These are phyloP conservation scores for Pezicula rhizophila DNA, from an alignment of 2,329 filamentous ascomycete species.

Conservation along the genomic window DNA sequence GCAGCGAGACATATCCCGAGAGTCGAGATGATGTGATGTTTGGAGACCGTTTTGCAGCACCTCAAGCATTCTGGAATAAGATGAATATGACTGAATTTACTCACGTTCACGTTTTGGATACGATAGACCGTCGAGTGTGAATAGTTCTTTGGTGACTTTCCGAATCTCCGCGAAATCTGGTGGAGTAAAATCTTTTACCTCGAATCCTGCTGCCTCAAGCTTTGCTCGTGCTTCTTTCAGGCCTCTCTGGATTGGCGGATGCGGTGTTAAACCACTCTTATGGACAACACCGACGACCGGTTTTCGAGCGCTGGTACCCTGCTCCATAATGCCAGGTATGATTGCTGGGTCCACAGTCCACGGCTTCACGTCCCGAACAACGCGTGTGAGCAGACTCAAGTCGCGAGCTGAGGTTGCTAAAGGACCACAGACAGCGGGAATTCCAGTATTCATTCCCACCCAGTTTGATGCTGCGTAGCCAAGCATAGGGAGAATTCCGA, in stretches of 20 bases:
- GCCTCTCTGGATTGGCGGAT: constrained; percentile 25
- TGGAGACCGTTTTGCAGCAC: no score
- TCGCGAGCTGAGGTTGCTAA: constrained; percentile 81
- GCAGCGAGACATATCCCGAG: no score
- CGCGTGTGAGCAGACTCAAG: constrained; percentile 72
- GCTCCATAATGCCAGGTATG: constrained; percentile 15
- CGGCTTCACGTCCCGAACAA: constrained; percentile 69
- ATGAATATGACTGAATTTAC: no score
- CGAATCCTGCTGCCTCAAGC: constrained; percentile 23
- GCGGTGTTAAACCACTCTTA: constrained; percentile 24
- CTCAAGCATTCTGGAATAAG: no score
- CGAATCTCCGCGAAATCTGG: constrained; percentile 27
- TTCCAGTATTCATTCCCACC: constrained; percentile 60
- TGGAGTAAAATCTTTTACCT: constrained; percentile 25
- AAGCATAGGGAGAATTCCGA: constrained; percentile 27
- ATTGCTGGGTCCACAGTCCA: constrained; percentile 49
- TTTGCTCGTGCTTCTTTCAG: constrained; percentile 23
- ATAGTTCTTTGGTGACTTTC: constrained; percentile 27
- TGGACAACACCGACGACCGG: constrained; percentile 27
- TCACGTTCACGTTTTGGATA: constrained; percentile 25
- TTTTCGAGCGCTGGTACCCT: constrained; percentile 10
- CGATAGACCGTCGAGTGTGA: constrained; percentile 30
- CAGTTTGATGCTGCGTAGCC: constrained; percentile 24
- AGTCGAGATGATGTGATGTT: no score
- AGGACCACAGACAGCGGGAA: constrained; percentile 80